These are phyloP conservation scores for Gynochthodes officinalis DNA, from an alignment of 257 asterid species.

Conservation along the genomic window DNA sequence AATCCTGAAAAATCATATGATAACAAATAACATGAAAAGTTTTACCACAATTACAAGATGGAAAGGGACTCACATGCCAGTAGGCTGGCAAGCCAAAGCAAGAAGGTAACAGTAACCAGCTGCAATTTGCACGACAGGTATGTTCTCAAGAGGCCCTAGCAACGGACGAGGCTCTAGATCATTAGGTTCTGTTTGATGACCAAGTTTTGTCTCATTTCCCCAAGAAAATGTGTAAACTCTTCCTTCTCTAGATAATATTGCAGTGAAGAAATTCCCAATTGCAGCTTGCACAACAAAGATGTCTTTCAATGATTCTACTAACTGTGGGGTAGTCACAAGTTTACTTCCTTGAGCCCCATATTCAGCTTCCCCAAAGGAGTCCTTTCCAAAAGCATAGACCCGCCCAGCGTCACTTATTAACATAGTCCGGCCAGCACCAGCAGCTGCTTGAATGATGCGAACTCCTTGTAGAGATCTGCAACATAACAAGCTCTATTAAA, in stretches of 20 bases:
- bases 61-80: constrained; percentile 72
- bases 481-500: constrained; percentile 30
- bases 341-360: constrained; percentile 74
- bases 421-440: constrained; percentile 91
- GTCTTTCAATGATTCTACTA: constrained; percentile 86
- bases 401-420: constrained; percentile 75
- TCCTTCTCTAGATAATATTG: constrained; percentile 92
- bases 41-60: neutral
- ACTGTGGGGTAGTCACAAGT: constrained; percentile 60
- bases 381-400: constrained; percentile 90
- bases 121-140: constrained; percentile 93
- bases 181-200: constrained; percentile 81
- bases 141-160: constrained; percentile 76
- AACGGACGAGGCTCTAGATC: constrained; percentile 84
- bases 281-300: constrained; percentile 97
- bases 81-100: constrained; percentile 91
- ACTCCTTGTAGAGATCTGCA: constrained; percentile 86
- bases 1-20: neutral
- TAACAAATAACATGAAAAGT: neutral
- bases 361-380: constrained; percentile 86
- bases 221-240: constrained; percentile 89
- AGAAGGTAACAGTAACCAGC: constrained; percentile 99
- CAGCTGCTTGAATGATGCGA: constrained; percentile 89
- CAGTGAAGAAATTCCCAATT: constrained; percentile 94
- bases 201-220: constrained; percentile 90